phyloP scores from a whole-genome alignment of 1,284 basidiomycete species.

The Trametes sp. region DNA sequence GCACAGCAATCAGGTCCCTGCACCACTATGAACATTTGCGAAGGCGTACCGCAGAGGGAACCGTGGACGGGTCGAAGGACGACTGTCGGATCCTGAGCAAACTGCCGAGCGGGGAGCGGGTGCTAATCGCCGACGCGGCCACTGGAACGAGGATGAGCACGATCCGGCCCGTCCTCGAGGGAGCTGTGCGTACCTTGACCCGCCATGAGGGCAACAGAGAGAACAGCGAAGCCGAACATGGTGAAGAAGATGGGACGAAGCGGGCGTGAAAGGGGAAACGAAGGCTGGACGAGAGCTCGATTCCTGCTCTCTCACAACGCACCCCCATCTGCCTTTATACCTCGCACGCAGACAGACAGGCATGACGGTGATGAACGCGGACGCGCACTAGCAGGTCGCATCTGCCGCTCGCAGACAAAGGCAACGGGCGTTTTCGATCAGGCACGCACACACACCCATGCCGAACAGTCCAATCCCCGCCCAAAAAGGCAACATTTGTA shows the following conservation, averaged over 20 bases:
- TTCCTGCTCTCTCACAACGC: background rate
- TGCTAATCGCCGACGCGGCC: constrained; percentile 16
- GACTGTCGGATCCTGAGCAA: constrained; percentile 20
- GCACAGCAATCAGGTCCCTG: no score
- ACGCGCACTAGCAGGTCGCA: background rate
- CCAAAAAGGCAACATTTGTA: constrained; percentile 16
- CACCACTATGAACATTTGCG: background rate
- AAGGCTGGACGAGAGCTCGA: constrained; percentile 8
- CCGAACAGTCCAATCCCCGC: constrained; percentile 1
- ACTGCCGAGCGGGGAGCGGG: constrained; percentile 10
- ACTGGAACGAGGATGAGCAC: constrained; percentile 1
- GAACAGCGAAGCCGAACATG: constrained; percentile 30
- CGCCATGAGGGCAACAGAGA: constrained; percentile 27
- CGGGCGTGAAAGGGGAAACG: constrained; percentile 3
- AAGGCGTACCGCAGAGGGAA: constrained; percentile 19
- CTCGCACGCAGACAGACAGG: background rate
- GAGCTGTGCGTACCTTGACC: constrained; percentile 23
- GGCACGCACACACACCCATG: constrained; percentile 11
- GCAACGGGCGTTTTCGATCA: constrained; percentile 8
- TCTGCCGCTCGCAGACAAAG: constrained; percentile 5
- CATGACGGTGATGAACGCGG: background rate
- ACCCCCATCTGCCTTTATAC: constrained; percentile 7
- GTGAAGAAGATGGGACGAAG: constrained; percentile 4
- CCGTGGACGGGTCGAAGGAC: constrained; percentile 20
- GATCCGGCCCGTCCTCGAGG: no score